phyloP scores from a whole-genome alignment of 192 early-diverging fungal species.

The Lobosporangium transversale region DNA sequence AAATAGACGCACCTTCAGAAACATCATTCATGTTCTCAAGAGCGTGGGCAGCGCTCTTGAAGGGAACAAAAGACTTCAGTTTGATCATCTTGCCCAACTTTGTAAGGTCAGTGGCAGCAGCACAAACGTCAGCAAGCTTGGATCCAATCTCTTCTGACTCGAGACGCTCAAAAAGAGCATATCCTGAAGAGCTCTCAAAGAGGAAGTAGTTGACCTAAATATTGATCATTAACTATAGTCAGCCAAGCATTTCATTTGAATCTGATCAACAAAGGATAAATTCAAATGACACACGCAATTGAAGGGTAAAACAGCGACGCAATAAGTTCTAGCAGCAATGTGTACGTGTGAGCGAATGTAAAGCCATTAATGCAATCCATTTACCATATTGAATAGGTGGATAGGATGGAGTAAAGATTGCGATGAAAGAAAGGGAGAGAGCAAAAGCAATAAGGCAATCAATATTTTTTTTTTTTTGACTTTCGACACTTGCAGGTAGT shows the following conservation, averaged over 20 bases:
- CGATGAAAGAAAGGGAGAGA: background rate
- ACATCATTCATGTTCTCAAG: slow-evolving; percentile 98
- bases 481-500: slow-evolving; percentile 11
- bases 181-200: slow-evolving; percentile 96
- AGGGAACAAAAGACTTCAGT: slow-evolving; percentile 95
- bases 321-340: no score
- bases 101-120: slow-evolving; percentile 81
- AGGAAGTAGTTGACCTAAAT: slow-evolving; percentile 73
- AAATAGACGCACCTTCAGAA: slow-evolving; percentile 85
- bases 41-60: slow-evolving; percentile 96
- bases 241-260: background rate
- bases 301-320: no score
- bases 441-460: background rate
- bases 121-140: slow-evolving; percentile 90
- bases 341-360: no score
- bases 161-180: slow-evolving; percentile 94
- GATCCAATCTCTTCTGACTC: slow-evolving; percentile 95
- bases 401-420: no score
- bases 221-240: slow-evolving; percentile 6
- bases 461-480: background rate
- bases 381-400: no score
- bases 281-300: no score
- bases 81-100: slow-evolving; percentile 93
- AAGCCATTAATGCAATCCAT: no score
- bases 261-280: no score